Conservation (phyloP, 441 rosid species). For the Raphanus hybrid region DNA sequence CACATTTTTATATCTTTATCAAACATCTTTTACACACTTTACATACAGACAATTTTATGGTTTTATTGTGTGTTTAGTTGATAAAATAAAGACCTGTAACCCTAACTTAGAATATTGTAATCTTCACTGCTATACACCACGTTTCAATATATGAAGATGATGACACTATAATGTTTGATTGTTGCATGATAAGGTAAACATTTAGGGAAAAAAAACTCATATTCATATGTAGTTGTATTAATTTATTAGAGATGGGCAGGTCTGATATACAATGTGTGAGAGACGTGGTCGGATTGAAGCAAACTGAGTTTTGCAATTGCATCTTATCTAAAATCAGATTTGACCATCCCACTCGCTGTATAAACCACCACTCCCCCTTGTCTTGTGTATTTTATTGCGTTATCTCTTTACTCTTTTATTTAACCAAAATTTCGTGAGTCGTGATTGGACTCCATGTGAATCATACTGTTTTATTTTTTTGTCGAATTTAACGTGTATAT, state of each 20-base stretch:
- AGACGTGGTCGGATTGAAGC: constrained; percentile 32
- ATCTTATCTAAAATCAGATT: constrained; percentile 36
- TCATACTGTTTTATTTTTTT: neutral
- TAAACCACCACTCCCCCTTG: constrained; percentile 24
- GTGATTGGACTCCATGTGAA: constrained; percentile 31
- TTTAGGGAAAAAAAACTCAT: neutral
- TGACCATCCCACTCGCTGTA: constrained; percentile 39
- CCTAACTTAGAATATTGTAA: neutral
- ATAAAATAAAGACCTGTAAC: neutral
- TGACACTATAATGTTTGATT: neutral
- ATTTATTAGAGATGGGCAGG: constrained; percentile 31
- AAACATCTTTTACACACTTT: neutral
- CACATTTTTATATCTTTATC: neutral
- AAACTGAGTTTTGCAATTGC: constrained; percentile 23
- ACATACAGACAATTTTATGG: neutral
- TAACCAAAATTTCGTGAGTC: neutral
- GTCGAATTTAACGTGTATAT: neutral
- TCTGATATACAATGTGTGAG: constrained; percentile 15
- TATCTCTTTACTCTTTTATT: constrained; percentile 23
- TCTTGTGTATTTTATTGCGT: constrained; percentile 7
- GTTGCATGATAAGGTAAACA: neutral
- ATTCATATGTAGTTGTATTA: neutral
- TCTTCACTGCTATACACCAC: neutral
- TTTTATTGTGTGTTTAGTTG: neutral
- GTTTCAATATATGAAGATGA: neutral